Percentiles rank a stretch among this genome's conserved stretches.
Evolutionary conservation across 2,329 filamentous ascomycete genomes (phyloP).

Genomic region (Ophiostoma sp.): DNA sequence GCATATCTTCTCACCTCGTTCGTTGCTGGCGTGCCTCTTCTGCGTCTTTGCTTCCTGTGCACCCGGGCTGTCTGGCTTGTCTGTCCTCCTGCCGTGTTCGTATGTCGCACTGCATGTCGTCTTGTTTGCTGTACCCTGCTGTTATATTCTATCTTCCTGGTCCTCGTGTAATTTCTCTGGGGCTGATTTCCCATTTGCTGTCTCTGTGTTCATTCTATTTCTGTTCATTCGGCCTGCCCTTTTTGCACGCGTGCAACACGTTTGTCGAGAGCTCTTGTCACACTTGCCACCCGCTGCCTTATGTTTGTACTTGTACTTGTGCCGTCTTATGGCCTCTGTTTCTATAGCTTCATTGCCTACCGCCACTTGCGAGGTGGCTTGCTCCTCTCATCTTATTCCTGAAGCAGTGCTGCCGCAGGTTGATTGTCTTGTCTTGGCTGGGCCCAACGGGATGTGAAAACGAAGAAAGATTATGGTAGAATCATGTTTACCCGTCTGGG

Average conservation of each 20-base stretch:
- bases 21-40: background rate
- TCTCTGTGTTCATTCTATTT: background rate
- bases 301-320: background rate
- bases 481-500: background rate
- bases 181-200: background rate
- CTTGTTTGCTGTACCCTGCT: background rate
- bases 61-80: background rate
- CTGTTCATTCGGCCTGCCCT: background rate
- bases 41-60: background rate
- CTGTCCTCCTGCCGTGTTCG: slow-evolving; percentile 6
- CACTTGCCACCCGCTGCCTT: background rate
- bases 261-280: slow-evolving; percentile 3
- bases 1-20: background rate
- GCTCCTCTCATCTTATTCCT: background rate
- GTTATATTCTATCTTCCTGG: background rate
- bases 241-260: background rate
- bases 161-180: background rate
- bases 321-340: background rate
- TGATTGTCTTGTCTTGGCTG: slow-evolving; percentile 8
- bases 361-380: slow-evolving; percentile 18
- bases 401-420: slow-evolving; percentile 7
- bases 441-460: background rate
- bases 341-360: background rate
- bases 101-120: slow-evolving; percentile 16
- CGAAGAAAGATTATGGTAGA: background rate